phyloP scores from a whole-genome alignment of 495 filamentous ascomycete species.

The Immersiella caudata region DNA sequence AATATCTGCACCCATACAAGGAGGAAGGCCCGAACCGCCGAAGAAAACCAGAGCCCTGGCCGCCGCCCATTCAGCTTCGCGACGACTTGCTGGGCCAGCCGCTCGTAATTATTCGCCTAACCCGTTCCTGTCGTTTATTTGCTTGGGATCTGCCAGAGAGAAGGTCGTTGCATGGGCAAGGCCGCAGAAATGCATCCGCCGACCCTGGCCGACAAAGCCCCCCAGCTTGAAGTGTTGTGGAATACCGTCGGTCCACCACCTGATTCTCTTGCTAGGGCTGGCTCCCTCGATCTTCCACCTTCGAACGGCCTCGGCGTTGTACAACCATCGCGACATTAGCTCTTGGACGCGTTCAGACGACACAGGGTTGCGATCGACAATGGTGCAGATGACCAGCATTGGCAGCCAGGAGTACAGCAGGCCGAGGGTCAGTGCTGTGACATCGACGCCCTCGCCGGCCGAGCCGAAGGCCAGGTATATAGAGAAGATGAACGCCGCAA shows the following conservation, averaged over 20 bases:
- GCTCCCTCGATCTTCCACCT: background rate
- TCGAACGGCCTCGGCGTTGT: conserved; percentile 20
- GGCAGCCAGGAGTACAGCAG: conserved; percentile 21
- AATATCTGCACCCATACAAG: conserved; percentile 11
- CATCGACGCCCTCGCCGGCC: conserved; percentile 7
- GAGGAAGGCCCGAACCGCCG: background rate
- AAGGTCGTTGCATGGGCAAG: background rate
- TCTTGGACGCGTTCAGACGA: conserved; percentile 10
- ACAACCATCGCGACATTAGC: conserved; percentile 22
- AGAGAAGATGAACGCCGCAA: conserved; percentile 20
- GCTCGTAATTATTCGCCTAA: background rate
- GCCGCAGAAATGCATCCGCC: background rate
- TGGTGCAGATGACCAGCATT: conserved; percentile 18
- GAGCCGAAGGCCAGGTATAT: conserved; percentile 20
- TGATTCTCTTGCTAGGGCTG: background rate
- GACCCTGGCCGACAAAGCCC: conserved; percentile 1
- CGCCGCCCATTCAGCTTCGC: background rate
- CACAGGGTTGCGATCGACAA: conserved; percentile 25
- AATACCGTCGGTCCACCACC: background rate
- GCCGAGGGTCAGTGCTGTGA: conserved; percentile 11
- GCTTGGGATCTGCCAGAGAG: background rate
- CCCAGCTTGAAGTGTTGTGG: background rate
- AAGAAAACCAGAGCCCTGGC: conserved; percentile 11
- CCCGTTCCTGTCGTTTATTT: background rate
- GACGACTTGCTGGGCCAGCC: background rate